A percentile compares a stretch with the other conserved stretches of the same genome.
Evolutionary conservation across 768 basidiomycete species (phyloP).

Genomic region (Austroboletus eburneus): DNA sequence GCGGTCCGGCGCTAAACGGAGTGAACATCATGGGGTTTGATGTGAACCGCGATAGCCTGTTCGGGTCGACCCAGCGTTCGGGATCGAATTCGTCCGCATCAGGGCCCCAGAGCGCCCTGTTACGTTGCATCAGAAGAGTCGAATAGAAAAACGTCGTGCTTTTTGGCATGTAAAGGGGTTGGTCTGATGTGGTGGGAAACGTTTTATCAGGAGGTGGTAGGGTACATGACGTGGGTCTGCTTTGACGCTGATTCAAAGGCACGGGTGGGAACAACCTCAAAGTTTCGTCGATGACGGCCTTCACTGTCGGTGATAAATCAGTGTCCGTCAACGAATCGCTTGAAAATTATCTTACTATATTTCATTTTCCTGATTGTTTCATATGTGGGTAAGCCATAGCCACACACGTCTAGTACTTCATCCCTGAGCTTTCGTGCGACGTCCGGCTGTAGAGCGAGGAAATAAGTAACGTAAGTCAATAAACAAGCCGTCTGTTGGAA

Average conservation of each 20-base stretch:
- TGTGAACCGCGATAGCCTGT: conserved; percentile 45
- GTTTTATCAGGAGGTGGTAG: conserved; percentile 52
- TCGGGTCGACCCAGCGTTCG: conserved; percentile 68
- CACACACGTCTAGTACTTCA: conserved; percentile 59
- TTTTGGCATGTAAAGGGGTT: conserved; percentile 57
- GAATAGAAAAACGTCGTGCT: conserved; percentile 55
- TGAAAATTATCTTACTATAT: conserved; percentile 47
- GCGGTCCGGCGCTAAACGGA: conserved; percentile 72
- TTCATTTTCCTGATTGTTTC: conserved; percentile 56
- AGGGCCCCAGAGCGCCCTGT: conserved; percentile 63
- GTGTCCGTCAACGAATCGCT: conserved; percentile 1
- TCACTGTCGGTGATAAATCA: conserved; percentile 40
- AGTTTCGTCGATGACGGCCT: conserved; percentile 76
- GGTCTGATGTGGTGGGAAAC: conserved; percentile 32
- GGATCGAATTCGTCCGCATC: conserved; percentile 79
- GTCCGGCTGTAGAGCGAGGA: conserved; percentile 62
- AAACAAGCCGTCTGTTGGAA: conserved; percentile 56
- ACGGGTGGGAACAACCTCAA: conserved; percentile 78
- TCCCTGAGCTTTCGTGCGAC: conserved; percentile 48
- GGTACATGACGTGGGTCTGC: conserved; percentile 43
- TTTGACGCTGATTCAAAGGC: conserved; percentile 65
- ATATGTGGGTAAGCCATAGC: conserved; percentile 45
- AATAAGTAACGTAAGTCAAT: conserved; percentile 67
- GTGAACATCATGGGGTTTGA: conserved; percentile 65
- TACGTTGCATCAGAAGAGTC: conserved; percentile 63